Percentiles rank a stretch among this genome's conserved stretches.
These are phyloP conservation scores for Fusarium beomiforme DNA, from an alignment of 2,329 filamentous ascomycete genomes.

Conservation along the genomic window DNA sequence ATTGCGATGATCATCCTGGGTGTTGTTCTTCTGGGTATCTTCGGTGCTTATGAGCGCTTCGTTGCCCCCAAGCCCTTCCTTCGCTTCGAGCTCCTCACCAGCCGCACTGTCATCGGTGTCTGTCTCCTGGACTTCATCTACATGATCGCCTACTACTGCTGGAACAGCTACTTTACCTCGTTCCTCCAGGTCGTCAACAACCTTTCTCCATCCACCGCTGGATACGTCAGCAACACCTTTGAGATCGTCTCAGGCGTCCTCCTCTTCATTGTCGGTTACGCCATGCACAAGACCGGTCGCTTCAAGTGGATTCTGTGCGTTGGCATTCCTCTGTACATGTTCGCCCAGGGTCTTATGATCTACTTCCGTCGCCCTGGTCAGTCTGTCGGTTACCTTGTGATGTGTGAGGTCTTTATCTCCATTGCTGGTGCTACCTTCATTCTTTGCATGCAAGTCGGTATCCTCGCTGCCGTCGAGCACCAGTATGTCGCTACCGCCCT, in stretches of 20 bases:
- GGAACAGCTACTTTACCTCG: constrained; percentile 60
- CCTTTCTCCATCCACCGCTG: constrained; percentile 56
- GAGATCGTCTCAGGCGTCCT: constrained; percentile 59
- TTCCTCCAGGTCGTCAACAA: constrained; percentile 63
- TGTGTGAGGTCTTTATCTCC: constrained; percentile 62
- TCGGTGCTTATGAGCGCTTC: constrained; percentile 67
- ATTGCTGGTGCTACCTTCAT: constrained; percentile 64
- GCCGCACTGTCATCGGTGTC: constrained; percentile 61
- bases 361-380: constrained; percentile 47
- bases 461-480: constrained; percentile 46
- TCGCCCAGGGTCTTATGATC: constrained; percentile 58
- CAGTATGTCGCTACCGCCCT: constrained; percentile 47
- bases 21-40: constrained; percentile 58
- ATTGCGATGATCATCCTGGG: constrained; percentile 68
- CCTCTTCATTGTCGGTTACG: constrained; percentile 56
- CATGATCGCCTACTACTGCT: constrained; percentile 56
- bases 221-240: constrained; percentile 60
- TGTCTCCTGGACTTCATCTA: constrained; percentile 52
- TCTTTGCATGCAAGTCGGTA: constrained; percentile 40
- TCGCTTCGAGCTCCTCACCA: constrained; percentile 58
- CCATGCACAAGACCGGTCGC: constrained; percentile 59
- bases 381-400: constrained; percentile 57
- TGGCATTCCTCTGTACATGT: constrained; percentile 63
- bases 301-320: constrained; percentile 62
- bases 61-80: constrained; percentile 66